Evolutionary conservation across 345 rosid species (phyloP).

Genomic region (Odontarrhena argentea): DNA sequence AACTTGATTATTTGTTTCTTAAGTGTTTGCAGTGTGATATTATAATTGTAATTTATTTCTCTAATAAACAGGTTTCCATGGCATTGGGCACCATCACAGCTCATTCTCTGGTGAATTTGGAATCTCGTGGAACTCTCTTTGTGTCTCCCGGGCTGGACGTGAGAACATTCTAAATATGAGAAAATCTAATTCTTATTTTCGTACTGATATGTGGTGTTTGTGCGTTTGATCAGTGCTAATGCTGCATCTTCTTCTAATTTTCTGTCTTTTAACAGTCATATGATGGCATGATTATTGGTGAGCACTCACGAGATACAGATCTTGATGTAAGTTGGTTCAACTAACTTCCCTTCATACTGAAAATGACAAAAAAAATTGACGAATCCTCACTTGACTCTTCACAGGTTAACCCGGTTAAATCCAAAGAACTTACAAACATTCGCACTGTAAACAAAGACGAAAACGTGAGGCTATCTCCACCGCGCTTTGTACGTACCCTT

Average conservation of each 20-base stretch:
- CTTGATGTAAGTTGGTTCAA: slow-evolving; percentile 72
- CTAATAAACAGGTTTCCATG: slow-evolving; percentile 78
- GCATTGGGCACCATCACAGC: slow-evolving; percentile 85
- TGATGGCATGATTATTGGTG: slow-evolving; percentile 98
- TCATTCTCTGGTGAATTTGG: slow-evolving; percentile 86
- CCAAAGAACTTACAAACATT: slow-evolving; percentile 79
- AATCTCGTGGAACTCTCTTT: slow-evolving; percentile 93
- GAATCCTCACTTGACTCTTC: slow-evolving; percentile 38
- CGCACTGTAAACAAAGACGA: slow-evolving; percentile 89
- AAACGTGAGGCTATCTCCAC: slow-evolving; percentile 91
- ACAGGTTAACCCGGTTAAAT: slow-evolving; percentile 88
- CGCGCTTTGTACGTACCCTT: slow-evolving; percentile 66
- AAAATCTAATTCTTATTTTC: not conserved
- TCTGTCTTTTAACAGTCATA: slow-evolving; percentile 63
- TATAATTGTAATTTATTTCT: slow-evolving; percentile 3
- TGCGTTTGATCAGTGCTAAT: slow-evolving; percentile 22
- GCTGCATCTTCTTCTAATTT: slow-evolving; percentile 7
- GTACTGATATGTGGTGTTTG: not conserved
- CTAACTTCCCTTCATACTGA: slow-evolving; percentile 11
- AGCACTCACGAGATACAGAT: slow-evolving; percentile 93
- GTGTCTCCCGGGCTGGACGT: slow-evolving; percentile 91
- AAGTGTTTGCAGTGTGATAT: slow-evolving; percentile 3
- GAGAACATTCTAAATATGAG: slow-evolving; percentile 31
- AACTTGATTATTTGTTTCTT: not conserved
- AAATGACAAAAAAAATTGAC: not conserved